These are phyloP conservation scores for Solanum raphanifolium DNA, from an alignment of 257 asterid genomes.

Conservation along the genomic window DNA sequence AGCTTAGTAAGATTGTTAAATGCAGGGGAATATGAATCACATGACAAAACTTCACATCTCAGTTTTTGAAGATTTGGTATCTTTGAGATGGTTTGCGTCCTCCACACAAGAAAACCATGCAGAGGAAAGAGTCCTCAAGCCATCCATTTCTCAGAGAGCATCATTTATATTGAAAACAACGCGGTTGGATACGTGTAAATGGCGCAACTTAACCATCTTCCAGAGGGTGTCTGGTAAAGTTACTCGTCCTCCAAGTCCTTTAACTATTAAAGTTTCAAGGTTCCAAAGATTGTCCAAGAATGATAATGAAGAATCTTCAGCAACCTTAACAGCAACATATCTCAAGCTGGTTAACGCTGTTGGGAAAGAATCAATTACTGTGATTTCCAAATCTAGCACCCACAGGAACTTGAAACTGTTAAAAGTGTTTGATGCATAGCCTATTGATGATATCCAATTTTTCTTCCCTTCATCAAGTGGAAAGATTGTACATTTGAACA, in stretches of 20 bases:
- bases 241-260: not conserved
- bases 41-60: not conserved
- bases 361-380: not conserved
- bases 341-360: not conserved
- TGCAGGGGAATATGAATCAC: accelerated
- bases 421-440: not conserved
- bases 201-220: not conserved
- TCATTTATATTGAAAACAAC: not conserved
- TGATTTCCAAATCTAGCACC: not conserved
- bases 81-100: not conserved
- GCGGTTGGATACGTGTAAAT: not conserved
- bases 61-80: not conserved
- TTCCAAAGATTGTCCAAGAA: not conserved
- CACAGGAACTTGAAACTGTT: not conserved
- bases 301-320: not conserved
- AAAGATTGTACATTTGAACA: not conserved
- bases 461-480: not conserved
- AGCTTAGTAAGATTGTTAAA: not conserved
- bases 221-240: not conserved
- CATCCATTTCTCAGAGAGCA: not conserved
- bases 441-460: not conserved
- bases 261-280: not conserved
- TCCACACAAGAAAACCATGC: not conserved
- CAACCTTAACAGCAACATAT: not conserved
- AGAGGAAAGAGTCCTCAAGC: not conserved